phyloP scores from a whole-genome alignment of 148 eudicot species.

The Amaranthus palmeri region DNA sequence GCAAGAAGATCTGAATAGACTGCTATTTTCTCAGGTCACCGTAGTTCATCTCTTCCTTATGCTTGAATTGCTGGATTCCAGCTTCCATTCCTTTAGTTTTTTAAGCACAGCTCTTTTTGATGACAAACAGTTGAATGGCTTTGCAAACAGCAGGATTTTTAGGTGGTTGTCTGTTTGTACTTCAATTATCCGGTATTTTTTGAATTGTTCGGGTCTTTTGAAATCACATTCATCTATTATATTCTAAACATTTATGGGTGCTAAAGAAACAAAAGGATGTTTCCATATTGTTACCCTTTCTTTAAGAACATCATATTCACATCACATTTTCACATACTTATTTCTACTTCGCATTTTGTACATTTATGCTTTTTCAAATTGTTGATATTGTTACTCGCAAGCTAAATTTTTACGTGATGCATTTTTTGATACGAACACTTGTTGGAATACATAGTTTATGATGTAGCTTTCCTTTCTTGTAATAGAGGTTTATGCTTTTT shows the following conservation, averaged over 20 bases:
- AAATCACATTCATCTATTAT: neutral
- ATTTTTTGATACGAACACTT: neutral
- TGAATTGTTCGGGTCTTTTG: neutral
- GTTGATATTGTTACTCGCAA: no score
- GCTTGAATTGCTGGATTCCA: neutral
- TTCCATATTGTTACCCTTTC: neutral
- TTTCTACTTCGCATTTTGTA: no score
- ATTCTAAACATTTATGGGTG: no score
- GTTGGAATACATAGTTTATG: neutral
- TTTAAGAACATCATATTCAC: neutral
- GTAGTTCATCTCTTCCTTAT: neutral
- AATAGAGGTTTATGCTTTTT: constrained; percentile 6
- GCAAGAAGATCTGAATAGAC: constrained; percentile 73
- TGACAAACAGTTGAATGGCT: neutral
- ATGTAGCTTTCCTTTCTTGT: neutral
- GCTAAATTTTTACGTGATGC: neutral
- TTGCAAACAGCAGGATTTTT: neutral
- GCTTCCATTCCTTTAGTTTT: neutral
- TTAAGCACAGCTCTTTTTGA: neutral
- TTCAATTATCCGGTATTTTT: neutral
- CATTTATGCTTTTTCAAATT: no score
- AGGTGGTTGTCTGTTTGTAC: neutral
- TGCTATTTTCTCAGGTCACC: constrained; percentile 67
- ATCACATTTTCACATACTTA: no score
- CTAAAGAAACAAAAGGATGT: no score